phyloP scores from a whole-genome alignment of 768 basidiomycete genomes.

The Boletus subcaerulescens region DNA sequence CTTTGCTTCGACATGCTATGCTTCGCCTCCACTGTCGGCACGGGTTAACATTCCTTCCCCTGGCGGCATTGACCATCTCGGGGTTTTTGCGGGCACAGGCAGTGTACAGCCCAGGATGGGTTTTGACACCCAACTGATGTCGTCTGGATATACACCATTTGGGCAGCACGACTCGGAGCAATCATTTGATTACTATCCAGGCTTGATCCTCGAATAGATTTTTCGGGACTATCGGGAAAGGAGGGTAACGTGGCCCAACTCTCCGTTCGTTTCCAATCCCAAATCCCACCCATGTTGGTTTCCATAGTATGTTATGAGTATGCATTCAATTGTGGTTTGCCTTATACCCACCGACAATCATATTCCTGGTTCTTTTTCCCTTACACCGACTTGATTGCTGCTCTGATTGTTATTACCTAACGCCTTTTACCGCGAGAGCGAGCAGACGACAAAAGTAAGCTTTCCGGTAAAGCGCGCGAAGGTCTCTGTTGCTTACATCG shows the following conservation, averaged over 20 bases:
- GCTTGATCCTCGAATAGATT: constrained; percentile 24
- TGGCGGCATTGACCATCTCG: constrained; percentile 32
- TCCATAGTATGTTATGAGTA: constrained; percentile 9
- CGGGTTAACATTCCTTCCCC: constrained; percentile 36
- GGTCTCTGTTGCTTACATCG: constrained; percentile 8
- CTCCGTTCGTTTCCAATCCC: background rate
- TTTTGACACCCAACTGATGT: constrained; percentile 23
- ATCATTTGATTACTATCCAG: constrained; percentile 30
- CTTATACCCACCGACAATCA: constrained; percentile 12
- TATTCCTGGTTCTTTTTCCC: background rate
- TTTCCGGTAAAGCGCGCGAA: constrained; percentile 3
- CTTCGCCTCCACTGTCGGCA: constrained; percentile 37
- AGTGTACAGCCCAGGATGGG: constrained; percentile 26
- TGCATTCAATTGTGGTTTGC: constrained; percentile 11
- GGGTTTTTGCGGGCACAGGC: constrained; percentile 62
- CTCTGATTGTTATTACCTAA: background rate
- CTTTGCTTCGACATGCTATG: constrained; percentile 20
- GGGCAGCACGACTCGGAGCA: constrained; percentile 25
- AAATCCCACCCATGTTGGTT: background rate
- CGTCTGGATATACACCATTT: constrained; percentile 31
- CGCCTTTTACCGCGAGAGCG: constrained; percentile 1
- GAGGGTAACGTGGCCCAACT: background rate
- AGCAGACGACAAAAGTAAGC: constrained; percentile 7
- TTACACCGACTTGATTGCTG: background rate
- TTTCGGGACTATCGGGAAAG: background rate